Evolutionary conservation across 2,329 filamentous ascomycete species (phyloP), one percentile per base, ranked within the genome.

Genomic region (Cadophora luteo-olivacea): DNA sequence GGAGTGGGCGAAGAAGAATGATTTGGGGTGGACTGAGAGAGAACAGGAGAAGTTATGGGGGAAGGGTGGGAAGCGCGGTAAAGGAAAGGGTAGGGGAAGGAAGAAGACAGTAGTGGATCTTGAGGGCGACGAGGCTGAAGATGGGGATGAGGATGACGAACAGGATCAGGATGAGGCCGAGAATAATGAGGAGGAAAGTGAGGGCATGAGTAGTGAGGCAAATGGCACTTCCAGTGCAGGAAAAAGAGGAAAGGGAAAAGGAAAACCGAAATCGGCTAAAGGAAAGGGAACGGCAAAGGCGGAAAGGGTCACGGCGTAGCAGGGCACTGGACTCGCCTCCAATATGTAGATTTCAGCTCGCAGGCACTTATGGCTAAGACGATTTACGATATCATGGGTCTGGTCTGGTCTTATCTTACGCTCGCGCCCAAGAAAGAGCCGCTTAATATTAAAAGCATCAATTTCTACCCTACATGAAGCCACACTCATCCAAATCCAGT

Each of bases 1-100:
- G 49, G 73, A 76, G 62, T 78, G 76, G 75, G 77, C 72, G 22
- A 74, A 71, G 69, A 76, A 74, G 64, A 76, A 77, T 66, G 77
- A 78, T 64, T 64, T 76, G 25, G 74, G 75, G 52, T 72, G 70
- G 64, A 75, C 73, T 58, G 74, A 74, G 65, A 74, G 70, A 60
- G 73, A 76, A 69, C 67, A 69, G 64, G 68, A 66, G 32, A 73
- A 74, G 52, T 57, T 33, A 16, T 68, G 61, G 52, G 72, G 67
- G 67, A 71, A 69, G 61, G 67, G 57, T 49, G 63, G 68, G 41
- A 72, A 71, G 65, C 55, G 68, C 45, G 68, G 68, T 36, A 61
- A 51, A 54, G 66, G 65, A n/a, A 32, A 25, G 64, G 32, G 45
- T 58, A 63, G 14, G 54, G 57, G 29, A 48, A 65, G 22, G 52